Evolutionary conservation across 306 rosid species (phyloP).

Genomic region (Malus domestica): ASM211411v1 NC_041791.1:1421501-1422000

Average conservation of each 20-base stretch:
- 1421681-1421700: background rate
- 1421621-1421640: conserved; percentile 2
- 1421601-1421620: conserved; percentile 5
- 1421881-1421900: background rate
- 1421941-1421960: background rate
- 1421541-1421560: background rate
- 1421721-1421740: background rate
- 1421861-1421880: background rate
- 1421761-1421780: background rate
- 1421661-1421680: background rate
- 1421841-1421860: background rate
- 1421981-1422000: no score
- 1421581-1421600: background rate
- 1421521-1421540: background rate
- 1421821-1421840: conserved; percentile 3
- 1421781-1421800: background rate
- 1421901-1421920: background rate
- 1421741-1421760: background rate
- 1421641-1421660: background rate
- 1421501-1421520: background rate
- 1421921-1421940: no score
- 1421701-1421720: background rate
- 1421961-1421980: no score
- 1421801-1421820: background rate
- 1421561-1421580: conserved; percentile 8